A percentile compares a stretch with the other conserved stretches of the same genome.
Conservation (phyloP, 768 basidiomycete genomes). For the Grammothele lineata region DNA sequence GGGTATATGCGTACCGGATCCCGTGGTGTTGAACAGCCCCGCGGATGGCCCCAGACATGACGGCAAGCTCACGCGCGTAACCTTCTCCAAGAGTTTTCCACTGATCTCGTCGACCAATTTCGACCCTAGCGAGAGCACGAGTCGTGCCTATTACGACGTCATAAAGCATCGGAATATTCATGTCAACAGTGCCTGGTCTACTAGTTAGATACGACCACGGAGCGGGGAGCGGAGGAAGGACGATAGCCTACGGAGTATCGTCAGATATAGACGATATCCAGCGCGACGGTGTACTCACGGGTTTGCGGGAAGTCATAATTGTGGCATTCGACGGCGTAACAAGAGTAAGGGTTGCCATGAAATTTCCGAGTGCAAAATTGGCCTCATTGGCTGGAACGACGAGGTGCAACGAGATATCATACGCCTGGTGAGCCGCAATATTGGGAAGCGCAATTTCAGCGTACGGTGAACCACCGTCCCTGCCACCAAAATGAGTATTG, state of each 20-base stretch:
- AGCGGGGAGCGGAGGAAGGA: conserved; percentile 36
- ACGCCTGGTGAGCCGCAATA: conserved; percentile 61
- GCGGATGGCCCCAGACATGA: conserved; percentile 54
- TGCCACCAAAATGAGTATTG: too few species aligned
- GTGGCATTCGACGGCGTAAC: conserved; percentile 60
- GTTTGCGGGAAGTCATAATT: conserved; percentile 52
- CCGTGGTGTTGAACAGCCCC: conserved; percentile 66
- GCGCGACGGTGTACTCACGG: conserved; percentile 43
- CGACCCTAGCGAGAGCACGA: conserved; percentile 52
- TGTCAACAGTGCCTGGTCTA: conserved; percentile 36
- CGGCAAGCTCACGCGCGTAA: conserved; percentile 68
- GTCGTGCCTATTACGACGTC: conserved; percentile 48
- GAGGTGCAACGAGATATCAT: conserved; percentile 67
- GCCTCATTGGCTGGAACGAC: conserved; percentile 59
- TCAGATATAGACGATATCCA: too few species aligned
- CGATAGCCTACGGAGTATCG: conserved; percentile 48
- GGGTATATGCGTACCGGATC: conserved; percentile 47
- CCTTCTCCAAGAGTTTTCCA: conserved; percentile 71
- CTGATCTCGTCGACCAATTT: conserved; percentile 67
- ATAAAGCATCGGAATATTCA: conserved; percentile 56
- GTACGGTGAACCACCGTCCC: conserved; percentile 63
- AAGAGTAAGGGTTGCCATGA: conserved; percentile 70
- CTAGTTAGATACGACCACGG: conserved; percentile 35
- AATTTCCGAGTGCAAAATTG: conserved; percentile 77
- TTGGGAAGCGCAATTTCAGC: conserved; percentile 49